Conservation (phyloP, 805 yeast genomes). For the Candida manassasensis region DNA sequence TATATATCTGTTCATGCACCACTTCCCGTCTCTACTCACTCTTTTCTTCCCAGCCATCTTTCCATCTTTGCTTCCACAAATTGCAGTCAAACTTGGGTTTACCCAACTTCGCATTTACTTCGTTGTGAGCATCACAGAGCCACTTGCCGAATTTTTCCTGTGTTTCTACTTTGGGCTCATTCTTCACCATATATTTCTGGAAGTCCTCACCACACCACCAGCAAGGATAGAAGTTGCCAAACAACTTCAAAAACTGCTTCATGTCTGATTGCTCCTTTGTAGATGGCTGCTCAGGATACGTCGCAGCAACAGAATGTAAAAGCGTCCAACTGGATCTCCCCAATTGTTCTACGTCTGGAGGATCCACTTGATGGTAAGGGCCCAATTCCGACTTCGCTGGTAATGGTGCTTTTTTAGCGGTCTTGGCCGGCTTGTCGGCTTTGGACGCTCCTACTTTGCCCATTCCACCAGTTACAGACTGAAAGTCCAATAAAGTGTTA, state of each 20-base stretch:
- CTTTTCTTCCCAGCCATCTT: slow-evolving; percentile 75
- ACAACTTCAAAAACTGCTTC: slow-evolving; percentile 60
- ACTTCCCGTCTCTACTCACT: not conserved
- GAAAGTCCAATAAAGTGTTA: slow-evolving; percentile 76
- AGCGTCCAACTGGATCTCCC: slow-evolving; percentile 93
- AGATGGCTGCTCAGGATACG: slow-evolving; percentile 71
- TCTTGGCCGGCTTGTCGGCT: slow-evolving; percentile 6
- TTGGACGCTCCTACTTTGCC: slow-evolving; percentile 7
- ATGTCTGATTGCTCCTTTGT: slow-evolving; percentile 63
- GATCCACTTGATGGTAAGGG: slow-evolving; percentile 50
- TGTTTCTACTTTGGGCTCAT: slow-evolving; percentile 53
- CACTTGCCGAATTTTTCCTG: slow-evolving; percentile 83
- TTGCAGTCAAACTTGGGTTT: slow-evolving; percentile 83
- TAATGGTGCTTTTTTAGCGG: slow-evolving; percentile 3
- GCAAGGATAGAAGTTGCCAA: slow-evolving; percentile 86
- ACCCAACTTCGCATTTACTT: slow-evolving; percentile 81
- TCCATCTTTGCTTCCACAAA: slow-evolving; percentile 93
- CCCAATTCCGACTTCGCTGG: not conserved
- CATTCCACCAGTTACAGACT: slow-evolving; percentile 42
- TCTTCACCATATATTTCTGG: slow-evolving; percentile 48
- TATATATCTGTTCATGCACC: slow-evolving; percentile 1
- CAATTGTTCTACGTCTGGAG: slow-evolving; percentile 78
- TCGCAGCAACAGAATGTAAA: slow-evolving; percentile 84
- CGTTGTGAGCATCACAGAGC: slow-evolving; percentile 95
- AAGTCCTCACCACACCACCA: slow-evolving; percentile 91